phyloP scores from a whole-genome alignment of 805 yeast species.

The Sugiyamaella mastotermitis region DNA sequence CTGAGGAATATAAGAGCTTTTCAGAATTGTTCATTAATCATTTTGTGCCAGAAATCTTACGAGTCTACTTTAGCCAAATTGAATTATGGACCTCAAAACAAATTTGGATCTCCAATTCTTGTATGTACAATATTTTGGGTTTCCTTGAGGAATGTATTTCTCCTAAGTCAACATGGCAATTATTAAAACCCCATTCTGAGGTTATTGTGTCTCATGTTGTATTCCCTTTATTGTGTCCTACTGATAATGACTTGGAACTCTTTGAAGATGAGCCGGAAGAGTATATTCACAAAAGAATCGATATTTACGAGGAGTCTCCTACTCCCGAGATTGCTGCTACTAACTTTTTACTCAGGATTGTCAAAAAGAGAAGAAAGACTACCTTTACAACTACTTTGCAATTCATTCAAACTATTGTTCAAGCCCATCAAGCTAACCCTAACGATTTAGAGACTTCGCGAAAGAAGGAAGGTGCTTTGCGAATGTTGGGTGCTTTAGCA shows the following conservation, averaged over 20 bases:
- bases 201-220: slow-evolving; percentile 64
- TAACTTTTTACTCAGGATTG: slow-evolving; percentile 64
- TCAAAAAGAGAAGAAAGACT: slow-evolving; percentile 49
- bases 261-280: slow-evolving; percentile 88
- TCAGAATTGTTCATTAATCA: slow-evolving; percentile 45
- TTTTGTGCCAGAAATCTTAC: slow-evolving; percentile 69
- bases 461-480: slow-evolving; percentile 70
- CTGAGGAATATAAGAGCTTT: slow-evolving; percentile 48
- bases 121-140: slow-evolving; percentile 57
- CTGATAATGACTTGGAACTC: slow-evolving; percentile 58
- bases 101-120: slow-evolving; percentile 65
- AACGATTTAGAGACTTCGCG: slow-evolving; percentile 40
- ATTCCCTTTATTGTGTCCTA: slow-evolving; percentile 69
- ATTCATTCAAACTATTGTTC: slow-evolving; percentile 49
- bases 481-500: slow-evolving; percentile 70
- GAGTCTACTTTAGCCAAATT: slow-evolving; percentile 57
- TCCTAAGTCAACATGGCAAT: slow-evolving; percentile 57
- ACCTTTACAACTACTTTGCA: slow-evolving; percentile 35
- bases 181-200: slow-evolving; percentile 59
- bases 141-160: slow-evolving; percentile 59
- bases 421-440: slow-evolving; percentile 30
- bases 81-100: slow-evolving; percentile 64
- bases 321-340: slow-evolving; percentile 79
- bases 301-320: slow-evolving; percentile 49
- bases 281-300: slow-evolving; percentile 69